Evolutionary conservation across 2,329 filamentous ascomycete species (phyloP), one percentile per base, ranked within the genome.

Genomic region (Pestalotiopsis sp.): DNA sequence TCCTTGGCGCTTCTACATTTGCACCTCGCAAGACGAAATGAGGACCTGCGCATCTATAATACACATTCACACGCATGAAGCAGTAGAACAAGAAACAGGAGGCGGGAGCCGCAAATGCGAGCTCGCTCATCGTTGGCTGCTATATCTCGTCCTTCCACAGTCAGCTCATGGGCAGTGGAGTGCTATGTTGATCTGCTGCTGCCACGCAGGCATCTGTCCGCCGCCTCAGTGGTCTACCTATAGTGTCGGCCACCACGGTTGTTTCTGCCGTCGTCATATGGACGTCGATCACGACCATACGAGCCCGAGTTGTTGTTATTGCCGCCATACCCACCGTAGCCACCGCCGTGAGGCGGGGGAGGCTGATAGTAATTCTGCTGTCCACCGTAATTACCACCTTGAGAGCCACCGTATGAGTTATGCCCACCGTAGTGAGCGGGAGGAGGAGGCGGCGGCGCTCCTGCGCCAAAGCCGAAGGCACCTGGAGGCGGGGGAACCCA

Each of bases 401-500:
- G 57, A 31, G 72, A 67, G 13, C 72, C 67, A 59, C 72, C 72
- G 49, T 76, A 76, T 13, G 64, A 68, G 31, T 73, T 74, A 36
- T 70, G 73, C 20, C 72, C 68, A 39, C 72, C 71, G 14, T 69
- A 64, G 66, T 77, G 72, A 36, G 71, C 72, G 14, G 75, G 73
- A 27, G 81, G 81, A 25, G 80, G 80, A 20, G 82, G 82, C 9
- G 82, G 82, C 31, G 81, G 81, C 12, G 79, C 71, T 63, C 78
- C 77, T 59, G 72, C 77, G 41, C 76, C 79, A 73, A 82, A 82
- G 4, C 78, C 77, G 45, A 78, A 75, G 25, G 75, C 73, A 31
- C 80, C 80, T 66, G 81, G 81, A 25, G 81, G 79, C n/a, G 81
- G 81, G 59, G 81, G 81, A 38, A 68, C 70, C 77, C 77, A 79